Base-by-base conservation (phyloP, 129 eudicot species). In the Chrysanthemum makinoi region DNA sequence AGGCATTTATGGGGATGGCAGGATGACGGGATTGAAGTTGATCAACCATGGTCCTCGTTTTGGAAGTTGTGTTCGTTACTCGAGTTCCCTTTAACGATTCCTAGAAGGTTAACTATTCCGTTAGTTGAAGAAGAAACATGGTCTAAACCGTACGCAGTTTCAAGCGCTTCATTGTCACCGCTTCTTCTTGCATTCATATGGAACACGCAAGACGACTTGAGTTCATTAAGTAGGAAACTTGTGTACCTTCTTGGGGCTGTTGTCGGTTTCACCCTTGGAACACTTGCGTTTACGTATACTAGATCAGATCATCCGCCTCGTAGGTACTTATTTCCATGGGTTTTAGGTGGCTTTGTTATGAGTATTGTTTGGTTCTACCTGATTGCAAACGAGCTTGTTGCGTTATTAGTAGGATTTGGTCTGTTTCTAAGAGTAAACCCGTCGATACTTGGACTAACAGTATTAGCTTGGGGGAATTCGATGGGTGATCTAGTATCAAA, bases 341-440 rank as follows among this genome's bases (percentile, higher is more conserved):
- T 95, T 70, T 65, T 86, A 56, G 99, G 97, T 10, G 99, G 99
- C 1, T 95, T 95, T 68, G 18, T 86, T 2, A 95, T 90, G 99
- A 95, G 99, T 72, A 86, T 90, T 2, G 91, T 88, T 22, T 95
- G 99, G 99, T 95, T 95, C 73, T 95, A 90, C 81, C 77, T 95
- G 82, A 86, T 90, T 54, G 99, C 99, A 48, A 95, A 84, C 13
- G 99, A 95, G 80, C 93, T 95, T 4, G 99, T 95, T 33, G 89
- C 89, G 53, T 72, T 95, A 28, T 73, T 95, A 54, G 87, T 90
- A 1, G 94, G 83, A 72, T 75, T 95, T 0, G 97, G 96, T 67
- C 74, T 79, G 44, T 73, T 90, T 66, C 46, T 88, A 28, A 83
- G 86, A 30, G 80, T 95, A 33, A 90, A 86, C 44, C 99, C 99